These are phyloP conservation scores for Gnetum montanum DNA, from an alignment of 75 land plant species.

Conservation along the genomic window DNA sequence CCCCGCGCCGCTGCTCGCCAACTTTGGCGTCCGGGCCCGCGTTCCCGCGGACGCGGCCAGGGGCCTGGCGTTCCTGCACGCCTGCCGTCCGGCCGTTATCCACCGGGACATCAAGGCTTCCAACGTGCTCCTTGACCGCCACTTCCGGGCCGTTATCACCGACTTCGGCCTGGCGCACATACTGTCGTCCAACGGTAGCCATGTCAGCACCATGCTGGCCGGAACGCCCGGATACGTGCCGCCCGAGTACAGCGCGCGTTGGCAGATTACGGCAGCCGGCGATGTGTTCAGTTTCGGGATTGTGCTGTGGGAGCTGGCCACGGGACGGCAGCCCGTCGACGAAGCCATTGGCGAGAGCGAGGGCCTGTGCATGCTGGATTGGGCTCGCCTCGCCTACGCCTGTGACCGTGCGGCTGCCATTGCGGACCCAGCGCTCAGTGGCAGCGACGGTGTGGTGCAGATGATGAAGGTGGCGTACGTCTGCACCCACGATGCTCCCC, in stretches of 20 bases:
- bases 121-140: conserved; percentile 57
- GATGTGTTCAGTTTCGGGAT: conserved; percentile 96
- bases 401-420: background rate
- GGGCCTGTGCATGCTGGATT: conserved; percentile 47
- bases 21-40: conserved; percentile 39
- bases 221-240: conserved; percentile 89
- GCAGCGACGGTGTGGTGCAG: background rate
- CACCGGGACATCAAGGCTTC: conserved; percentile 79
- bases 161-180: conserved; percentile 72
- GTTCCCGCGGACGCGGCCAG: conserved; percentile 35
- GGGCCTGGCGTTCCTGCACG: conserved; percentile 62
- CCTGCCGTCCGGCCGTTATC: conserved; percentile 47
- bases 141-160: conserved; percentile 32
- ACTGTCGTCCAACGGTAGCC: conserved; percentile 35
- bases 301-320: conserved; percentile 63
- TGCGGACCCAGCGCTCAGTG: background rate
- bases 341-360: conserved; percentile 34
- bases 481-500: background rate
- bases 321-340: conserved; percentile 41
- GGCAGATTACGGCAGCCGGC: conserved; percentile 66
- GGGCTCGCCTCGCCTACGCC: conserved; percentile 39
- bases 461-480: background rate
- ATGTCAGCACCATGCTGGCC: conserved; percentile 66
- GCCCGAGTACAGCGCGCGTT: conserved; percentile 75
- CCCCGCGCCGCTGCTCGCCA: conserved; percentile 14